Conservation (phyloP, 176 grass and related monocot genomes). For the Saccharum officinarum region DNA sequence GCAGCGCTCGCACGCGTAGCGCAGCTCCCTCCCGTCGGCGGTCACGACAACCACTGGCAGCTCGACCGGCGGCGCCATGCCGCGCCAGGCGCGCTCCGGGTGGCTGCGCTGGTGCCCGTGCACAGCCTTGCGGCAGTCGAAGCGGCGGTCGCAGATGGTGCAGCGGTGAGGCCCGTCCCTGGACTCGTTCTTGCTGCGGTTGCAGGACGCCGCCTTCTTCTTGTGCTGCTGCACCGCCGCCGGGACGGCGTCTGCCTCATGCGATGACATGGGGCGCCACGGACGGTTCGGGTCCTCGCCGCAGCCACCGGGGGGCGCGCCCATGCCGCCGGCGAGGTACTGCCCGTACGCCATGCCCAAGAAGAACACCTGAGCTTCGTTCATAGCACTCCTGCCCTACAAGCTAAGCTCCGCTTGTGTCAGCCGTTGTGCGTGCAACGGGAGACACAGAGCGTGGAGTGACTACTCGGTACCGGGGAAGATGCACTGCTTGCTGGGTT, state of each 20-base stretch:
- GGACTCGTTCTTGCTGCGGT: background rate
- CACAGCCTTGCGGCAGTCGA: constrained; percentile 40
- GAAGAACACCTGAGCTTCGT: constrained; percentile 12
- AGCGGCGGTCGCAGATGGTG: constrained; percentile 38
- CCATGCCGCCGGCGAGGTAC: background rate
- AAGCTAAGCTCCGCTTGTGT: background rate
- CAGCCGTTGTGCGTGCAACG: background rate
- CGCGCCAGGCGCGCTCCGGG: constrained; percentile 50
- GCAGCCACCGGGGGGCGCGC: background rate
- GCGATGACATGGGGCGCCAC: background rate
- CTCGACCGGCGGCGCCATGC: constrained; percentile 42
- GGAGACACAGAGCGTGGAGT: background rate
- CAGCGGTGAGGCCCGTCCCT: background rate
- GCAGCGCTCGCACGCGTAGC: constrained; percentile 48
- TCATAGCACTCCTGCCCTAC: background rate
- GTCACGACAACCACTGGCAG: background rate
- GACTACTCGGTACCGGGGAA: no score
- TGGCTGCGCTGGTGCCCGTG: constrained; percentile 66
- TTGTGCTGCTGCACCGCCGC: background rate
- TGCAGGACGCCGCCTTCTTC: background rate
- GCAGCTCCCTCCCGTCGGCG: constrained; percentile 8
- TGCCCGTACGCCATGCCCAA: constrained; percentile 6
- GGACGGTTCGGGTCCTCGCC: constrained; percentile 25
- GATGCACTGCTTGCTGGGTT: no score
- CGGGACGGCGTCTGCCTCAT: constrained; percentile 11